Percentiles rank a stretch among this genome's conserved stretches.
These are phyloP conservation scores for Sanghuangporus baumii DNA, from an alignment of 1,284 basidiomycete species.

Conservation along the genomic window DNA sequence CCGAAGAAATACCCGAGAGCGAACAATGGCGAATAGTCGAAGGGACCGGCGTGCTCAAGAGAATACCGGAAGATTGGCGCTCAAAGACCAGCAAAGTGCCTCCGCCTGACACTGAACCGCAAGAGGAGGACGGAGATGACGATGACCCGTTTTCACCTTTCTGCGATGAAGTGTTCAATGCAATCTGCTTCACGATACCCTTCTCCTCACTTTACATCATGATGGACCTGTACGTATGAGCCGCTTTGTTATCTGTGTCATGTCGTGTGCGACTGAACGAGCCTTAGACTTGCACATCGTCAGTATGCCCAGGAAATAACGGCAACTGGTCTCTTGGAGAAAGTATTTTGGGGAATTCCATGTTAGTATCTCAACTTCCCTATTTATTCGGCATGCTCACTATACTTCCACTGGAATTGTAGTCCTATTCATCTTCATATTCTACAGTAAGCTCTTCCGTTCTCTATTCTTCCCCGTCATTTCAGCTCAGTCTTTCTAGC, in stretches of 20 bases:
- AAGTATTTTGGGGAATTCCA: constrained; percentile 58
- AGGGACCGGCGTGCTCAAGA: constrained; percentile 58
- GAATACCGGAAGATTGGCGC: constrained; percentile 24
- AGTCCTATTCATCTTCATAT: constrained; percentile 71
- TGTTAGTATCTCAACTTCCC: constrained; percentile 42
- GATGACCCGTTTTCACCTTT: constrained; percentile 40
- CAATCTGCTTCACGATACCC: constrained; percentile 58
- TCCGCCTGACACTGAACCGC: too few species aligned
- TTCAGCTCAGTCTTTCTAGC: constrained; percentile 34
- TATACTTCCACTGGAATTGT: constrained; percentile 14
- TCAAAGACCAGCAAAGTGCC: too few species aligned
- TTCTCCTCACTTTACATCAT: constrained; percentile 63
- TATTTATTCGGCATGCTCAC: neutral
- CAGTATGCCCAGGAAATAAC: constrained; percentile 62
- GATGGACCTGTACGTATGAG: constrained; percentile 70
- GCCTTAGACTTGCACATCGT: constrained; percentile 58
- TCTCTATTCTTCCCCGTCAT: neutral
- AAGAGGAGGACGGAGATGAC: constrained; percentile 20
- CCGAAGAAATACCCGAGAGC: constrained; percentile 53
- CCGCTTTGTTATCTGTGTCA: constrained; percentile 1
- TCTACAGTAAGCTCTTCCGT: constrained; percentile 54
- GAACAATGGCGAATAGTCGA: constrained; percentile 75
- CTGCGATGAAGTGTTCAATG: constrained; percentile 64
- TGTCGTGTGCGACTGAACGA: constrained; percentile 13
- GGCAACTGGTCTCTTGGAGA: constrained; percentile 41